Percentiles rank a stretch among this genome's conserved stretches.
These are phyloP conservation scores for Escallonia rubra DNA, from an alignment of 129 eudicot species.

Conservation along the genomic window DNA sequence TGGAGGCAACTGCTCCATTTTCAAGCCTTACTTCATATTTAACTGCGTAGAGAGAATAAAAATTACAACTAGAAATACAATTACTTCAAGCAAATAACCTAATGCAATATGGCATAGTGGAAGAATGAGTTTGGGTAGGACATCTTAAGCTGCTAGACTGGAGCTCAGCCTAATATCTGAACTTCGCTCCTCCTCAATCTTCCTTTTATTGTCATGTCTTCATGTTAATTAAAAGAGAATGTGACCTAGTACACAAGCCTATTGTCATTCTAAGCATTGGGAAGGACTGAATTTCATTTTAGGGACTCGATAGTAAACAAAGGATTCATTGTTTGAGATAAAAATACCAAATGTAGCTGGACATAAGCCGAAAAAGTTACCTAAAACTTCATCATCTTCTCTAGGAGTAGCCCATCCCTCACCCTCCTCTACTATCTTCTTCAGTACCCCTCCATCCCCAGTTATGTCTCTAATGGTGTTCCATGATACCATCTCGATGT, in stretches of 20 bases:
- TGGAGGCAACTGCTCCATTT: conserved; percentile 47
- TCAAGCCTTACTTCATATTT: conserved; percentile 57
- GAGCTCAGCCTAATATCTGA: too few species aligned
- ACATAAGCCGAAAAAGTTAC: conserved; percentile 17
- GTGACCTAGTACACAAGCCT: too few species aligned
- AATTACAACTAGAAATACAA: neutral
- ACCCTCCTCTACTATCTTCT: conserved; percentile 63
- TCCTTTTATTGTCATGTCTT: too few species aligned
- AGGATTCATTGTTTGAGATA: too few species aligned
- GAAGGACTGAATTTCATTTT: too few species aligned
- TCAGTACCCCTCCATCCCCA: conserved; percentile 68
- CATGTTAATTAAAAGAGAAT: too few species aligned
- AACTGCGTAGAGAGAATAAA: conserved; percentile 28
- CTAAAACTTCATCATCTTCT: conserved; percentile 60
- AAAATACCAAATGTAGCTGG: neutral
- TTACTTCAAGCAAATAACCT: neutral
- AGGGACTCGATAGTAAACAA: too few species aligned
- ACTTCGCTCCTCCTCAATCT: too few species aligned
- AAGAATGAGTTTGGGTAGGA: neutral
- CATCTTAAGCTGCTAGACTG: too few species aligned
- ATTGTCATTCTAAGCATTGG: too few species aligned
- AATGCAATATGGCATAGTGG: neutral
- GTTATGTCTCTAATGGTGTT: conserved; percentile 54
- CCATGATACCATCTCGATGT: conserved; percentile 65
- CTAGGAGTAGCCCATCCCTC: conserved; percentile 76